These are phyloP conservation scores for Calvatia gigantea DNA, from an alignment of 768 basidiomycete genomes.

Conservation along the genomic window DNA sequence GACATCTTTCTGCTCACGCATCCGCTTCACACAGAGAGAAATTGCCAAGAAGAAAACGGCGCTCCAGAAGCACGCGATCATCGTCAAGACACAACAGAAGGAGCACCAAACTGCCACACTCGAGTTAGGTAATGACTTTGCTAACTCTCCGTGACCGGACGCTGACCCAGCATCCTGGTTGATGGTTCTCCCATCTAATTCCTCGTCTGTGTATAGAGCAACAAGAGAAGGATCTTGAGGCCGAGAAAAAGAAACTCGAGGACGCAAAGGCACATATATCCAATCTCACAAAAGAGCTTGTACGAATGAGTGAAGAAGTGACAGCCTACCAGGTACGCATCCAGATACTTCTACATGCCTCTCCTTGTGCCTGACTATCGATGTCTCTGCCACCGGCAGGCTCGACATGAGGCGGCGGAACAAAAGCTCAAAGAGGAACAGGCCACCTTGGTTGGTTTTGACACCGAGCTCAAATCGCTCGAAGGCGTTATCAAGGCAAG, in stretches of 20 bases:
- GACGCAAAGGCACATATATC: constrained; percentile 44
- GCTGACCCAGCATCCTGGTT: too few species aligned
- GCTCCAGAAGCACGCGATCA: constrained; percentile 75
- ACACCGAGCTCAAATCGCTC: constrained; percentile 81
- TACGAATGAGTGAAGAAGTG: constrained; percentile 50
- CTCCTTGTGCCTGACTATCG: neutral
- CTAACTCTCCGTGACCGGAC: neutral
- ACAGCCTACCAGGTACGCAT: constrained; percentile 39
- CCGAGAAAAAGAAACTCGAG: constrained; percentile 39
- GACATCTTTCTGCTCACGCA: neutral
- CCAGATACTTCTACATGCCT: neutral
- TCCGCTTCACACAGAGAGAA: neutral
- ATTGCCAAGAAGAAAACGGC: constrained; percentile 67
- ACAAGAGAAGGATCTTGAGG: constrained; percentile 68
- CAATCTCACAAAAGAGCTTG: constrained; percentile 60
- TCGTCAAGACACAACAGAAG: constrained; percentile 85
- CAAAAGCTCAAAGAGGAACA: constrained; percentile 78
- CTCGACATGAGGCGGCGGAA: constrained; percentile 61
- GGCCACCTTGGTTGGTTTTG: constrained; percentile 84
- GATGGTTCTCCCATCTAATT: neutral
- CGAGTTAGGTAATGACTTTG: constrained; percentile 71
- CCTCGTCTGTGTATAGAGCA: constrained; percentile 52
- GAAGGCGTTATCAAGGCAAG: constrained; percentile 80
- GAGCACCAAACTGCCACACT: constrained; percentile 84
- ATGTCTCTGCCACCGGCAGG: too few species aligned